Percentiles rank a stretch among this genome's conserved stretches.
phyloP scores from a whole-genome alignment of 2,329 filamentous ascomycete species.

The Fusarium austroafricanum region DNA sequence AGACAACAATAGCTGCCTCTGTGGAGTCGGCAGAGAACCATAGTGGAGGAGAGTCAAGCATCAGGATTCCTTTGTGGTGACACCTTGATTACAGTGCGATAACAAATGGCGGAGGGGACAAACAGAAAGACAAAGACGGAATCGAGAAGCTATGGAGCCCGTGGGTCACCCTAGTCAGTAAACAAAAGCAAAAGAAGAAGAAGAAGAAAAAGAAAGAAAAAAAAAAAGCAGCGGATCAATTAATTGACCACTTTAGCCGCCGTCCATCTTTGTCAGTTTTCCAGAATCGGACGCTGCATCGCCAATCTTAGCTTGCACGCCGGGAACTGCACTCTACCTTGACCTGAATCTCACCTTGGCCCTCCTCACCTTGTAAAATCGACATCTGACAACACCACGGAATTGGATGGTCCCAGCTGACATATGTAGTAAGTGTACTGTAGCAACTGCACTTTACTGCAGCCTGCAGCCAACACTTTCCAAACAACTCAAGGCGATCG shows the following conservation, averaged over 20 bases:
- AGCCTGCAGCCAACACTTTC: slow-evolving; percentile 4
- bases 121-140: slow-evolving; percentile 25
- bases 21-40: slow-evolving; percentile 35
- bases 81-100: neutral
- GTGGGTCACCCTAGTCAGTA: slow-evolving; percentile 36
- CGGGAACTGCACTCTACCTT: slow-evolving; percentile 14
- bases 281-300: slow-evolving; percentile 35
- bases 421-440: neutral
- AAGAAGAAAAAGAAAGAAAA: too few relatives aligned
- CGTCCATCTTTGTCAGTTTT: slow-evolving; percentile 30
- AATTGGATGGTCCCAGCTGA: slow-evolving; percentile 14
- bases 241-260: neutral
- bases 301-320: slow-evolving; percentile 35
- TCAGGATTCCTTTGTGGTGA: slow-evolving; percentile 16
- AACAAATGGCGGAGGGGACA: slow-evolving; percentile 24
- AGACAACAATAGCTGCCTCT: slow-evolving; percentile 35
- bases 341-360: slow-evolving; percentile 33
- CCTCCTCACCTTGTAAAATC: slow-evolving; percentile 27
- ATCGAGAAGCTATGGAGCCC: slow-evolving; percentile 37
- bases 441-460: neutral
- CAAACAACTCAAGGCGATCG: slow-evolving; percentile 23
- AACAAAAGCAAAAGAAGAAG: slow-evolving; percentile 5
- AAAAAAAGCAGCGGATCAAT: too few relatives aligned
- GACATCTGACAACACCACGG: slow-evolving; percentile 22
- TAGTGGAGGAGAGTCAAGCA: slow-evolving; percentile 31